Conservation (phyloP, 1,284 basidiomycete genomes). For the Sanghuangporus weigelae region DNA sequence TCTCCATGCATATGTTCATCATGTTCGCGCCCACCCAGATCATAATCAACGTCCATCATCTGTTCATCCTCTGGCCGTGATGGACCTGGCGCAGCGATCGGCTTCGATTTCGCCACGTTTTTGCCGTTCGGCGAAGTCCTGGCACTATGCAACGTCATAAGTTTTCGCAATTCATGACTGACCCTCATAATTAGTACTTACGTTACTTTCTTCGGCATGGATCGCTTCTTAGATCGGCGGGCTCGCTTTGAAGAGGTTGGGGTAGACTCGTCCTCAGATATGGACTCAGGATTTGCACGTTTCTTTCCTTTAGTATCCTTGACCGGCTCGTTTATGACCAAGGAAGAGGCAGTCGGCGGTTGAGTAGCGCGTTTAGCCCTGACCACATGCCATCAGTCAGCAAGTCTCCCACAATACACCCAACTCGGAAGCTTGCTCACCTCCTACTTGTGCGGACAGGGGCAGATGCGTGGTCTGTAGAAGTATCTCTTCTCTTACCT, state of each 20-base stretch:
- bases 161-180: constrained; percentile 4
- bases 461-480: constrained; percentile 37
- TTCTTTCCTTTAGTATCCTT: constrained; percentile 80
- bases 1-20: constrained; percentile 28
- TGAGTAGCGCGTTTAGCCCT: constrained; percentile 56
- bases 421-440: constrained; percentile 13
- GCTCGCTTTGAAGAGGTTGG: constrained; percentile 51
- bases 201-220: constrained; percentile 64
- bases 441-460: constrained; percentile 21
- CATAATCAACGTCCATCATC: constrained; percentile 65
- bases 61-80: constrained; percentile 69
- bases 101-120: constrained; percentile 54
- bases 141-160: constrained; percentile 8
- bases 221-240: constrained; percentile 51
- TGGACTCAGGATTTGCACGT: constrained; percentile 66
- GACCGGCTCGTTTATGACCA: constrained; percentile 70
- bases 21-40: constrained; percentile 47
- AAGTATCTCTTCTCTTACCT: constrained; percentile 57
- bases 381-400: constrained; percentile 17
- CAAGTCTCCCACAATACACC: constrained; percentile 16
- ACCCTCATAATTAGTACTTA: constrained; percentile 27
- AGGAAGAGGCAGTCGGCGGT: constrained; percentile 35
- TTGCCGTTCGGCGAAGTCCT: constrained; percentile 54
- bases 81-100: constrained; percentile 40
- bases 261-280: constrained; percentile 56